Conservation (phyloP, 805 yeast genomes). For the Yarrowia deformans region DNA sequence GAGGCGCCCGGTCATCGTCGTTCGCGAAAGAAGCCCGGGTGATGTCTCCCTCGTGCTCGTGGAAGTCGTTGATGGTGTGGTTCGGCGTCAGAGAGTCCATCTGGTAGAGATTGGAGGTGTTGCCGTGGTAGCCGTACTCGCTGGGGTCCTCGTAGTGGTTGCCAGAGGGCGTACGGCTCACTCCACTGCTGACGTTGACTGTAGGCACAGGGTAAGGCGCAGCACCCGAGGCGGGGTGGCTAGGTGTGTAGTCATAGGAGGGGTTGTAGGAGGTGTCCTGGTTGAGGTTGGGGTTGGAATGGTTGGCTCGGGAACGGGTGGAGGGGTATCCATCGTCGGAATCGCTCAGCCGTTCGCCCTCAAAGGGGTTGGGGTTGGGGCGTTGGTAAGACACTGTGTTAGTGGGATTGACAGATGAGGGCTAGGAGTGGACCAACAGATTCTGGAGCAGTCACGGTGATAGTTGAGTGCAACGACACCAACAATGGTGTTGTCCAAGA, state of each 20-base stretch:
- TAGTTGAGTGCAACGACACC: neutral
- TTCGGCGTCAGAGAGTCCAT: constrained; percentile 28
- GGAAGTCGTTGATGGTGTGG: constrained; percentile 31
- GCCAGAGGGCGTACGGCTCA: neutral
- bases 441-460: neutral
- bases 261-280: constrained; percentile 31
- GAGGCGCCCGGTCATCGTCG: constrained; percentile 25
- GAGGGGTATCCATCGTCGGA: neutral
- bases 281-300: constrained; percentile 11
- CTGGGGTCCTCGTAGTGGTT: constrained; percentile 13
- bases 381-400: constrained; percentile 26
- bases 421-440: too few relatives aligned
- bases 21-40: constrained; percentile 23
- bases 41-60: constrained; percentile 30
- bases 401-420: neutral
- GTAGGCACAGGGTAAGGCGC: constrained; percentile 22
- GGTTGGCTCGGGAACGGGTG: neutral
- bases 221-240: neutral
- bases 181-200: constrained; percentile 4
- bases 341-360: constrained; percentile 3
- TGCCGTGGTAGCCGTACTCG: constrained; percentile 20
- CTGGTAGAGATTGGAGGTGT: constrained; percentile 15
- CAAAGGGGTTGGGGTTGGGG: constrained; percentile 31
- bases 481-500: too few relatives aligned
- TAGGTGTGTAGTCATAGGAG: constrained; percentile 18